Evolutionary conservation across 495 filamentous ascomycete species (phyloP), one percentile per base, ranked within the genome.

Genomic region (Neurospora hispaniola): DNA sequence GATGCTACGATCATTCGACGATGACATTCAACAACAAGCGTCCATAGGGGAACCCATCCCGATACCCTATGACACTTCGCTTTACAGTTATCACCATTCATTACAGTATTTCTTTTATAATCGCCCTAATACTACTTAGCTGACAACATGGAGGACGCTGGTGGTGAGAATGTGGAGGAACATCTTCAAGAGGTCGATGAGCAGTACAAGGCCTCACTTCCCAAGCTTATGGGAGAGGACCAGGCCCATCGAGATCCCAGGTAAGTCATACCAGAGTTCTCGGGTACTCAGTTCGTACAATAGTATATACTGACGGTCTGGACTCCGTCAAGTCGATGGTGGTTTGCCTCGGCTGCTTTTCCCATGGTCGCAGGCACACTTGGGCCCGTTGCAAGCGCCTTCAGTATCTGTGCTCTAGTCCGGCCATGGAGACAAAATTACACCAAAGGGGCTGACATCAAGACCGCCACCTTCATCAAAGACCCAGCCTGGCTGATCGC

Each of bases 321-420:
- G 42, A 40, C 46, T 62, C 27, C 72, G 27, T 69, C 39, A 35
- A 87, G 90, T 72, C 89, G 90, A 48, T 97, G 93, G 93, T 97
- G 94, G 93, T 90, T 95, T 75, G 91, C 92, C 10, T 91, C 90
- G 27, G 92, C 93, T 0, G 92, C 89, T 11, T 93, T 93, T 74
- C 94, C 94, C 40, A 86, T 96, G 76, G 84, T 94, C 40, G 92
- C 93, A 68, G 93, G 91, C 54, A 94, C 93, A 0, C 90, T 97
- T 71, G 94, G 94, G 1, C 94, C 94, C 5, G 92, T 96, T 72
- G 93, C 93, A 27, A 85, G 83, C 42, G 90, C 91, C 23, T 93
- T 97, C 86, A 92, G 87, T 79, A 89, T 97, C 46, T 93, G 91
- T 78, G 90, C 92, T 38, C 82, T 97, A 42, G 89, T 90, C 7